A percentile compares a stretch with the other conserved stretches of the same genome.
phyloP scores from a whole-genome alignment of 352 stramenopile species.

The Pythium sp. region DNA sequence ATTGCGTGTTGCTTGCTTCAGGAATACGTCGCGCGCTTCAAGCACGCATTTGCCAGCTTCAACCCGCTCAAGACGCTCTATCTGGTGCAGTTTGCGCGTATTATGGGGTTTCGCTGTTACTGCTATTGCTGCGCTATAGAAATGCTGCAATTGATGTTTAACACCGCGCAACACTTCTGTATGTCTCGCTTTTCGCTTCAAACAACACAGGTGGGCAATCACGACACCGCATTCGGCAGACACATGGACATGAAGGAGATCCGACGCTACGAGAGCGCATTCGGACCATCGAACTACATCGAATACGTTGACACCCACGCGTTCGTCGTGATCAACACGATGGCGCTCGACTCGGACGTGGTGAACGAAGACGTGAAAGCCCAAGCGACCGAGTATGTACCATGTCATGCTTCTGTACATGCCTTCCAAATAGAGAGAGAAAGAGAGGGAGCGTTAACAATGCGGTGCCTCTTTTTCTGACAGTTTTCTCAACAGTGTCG shows the following conservation, averaged over 20 bases:
- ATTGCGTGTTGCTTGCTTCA: slow-evolving; percentile 5
- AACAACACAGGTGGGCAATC: slow-evolving; percentile 55
- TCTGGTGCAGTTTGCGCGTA: slow-evolving; percentile 26
- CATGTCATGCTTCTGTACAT: background rate
- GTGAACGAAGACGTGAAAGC: slow-evolving; percentile 39
- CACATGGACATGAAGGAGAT: slow-evolving; percentile 41
- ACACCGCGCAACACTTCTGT: background rate
- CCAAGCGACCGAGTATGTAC: slow-evolving; percentile 45
- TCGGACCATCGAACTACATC: slow-evolving; percentile 54
- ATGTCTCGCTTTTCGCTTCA: too few species aligned
- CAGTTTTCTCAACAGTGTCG: slow-evolving; percentile 48
- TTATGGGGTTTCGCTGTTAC: background rate
- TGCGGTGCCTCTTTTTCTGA: background rate
- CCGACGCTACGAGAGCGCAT: slow-evolving; percentile 53
- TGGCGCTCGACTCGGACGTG: slow-evolving; percentile 71
- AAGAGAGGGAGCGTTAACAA: background rate
- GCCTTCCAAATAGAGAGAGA: background rate
- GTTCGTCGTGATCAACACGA: slow-evolving; percentile 74
- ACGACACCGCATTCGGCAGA: slow-evolving; percentile 68
- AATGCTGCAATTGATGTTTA: background rate
- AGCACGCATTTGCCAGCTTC: slow-evolving; percentile 34
- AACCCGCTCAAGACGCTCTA: slow-evolving; percentile 49
- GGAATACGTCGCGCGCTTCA: slow-evolving; percentile 57
- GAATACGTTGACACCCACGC: slow-evolving; percentile 45
- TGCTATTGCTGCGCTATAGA: background rate